Base-by-base conservation (phyloP, 2,329 filamentous ascomycete species). In the Microascus cirrosus region DNA sequence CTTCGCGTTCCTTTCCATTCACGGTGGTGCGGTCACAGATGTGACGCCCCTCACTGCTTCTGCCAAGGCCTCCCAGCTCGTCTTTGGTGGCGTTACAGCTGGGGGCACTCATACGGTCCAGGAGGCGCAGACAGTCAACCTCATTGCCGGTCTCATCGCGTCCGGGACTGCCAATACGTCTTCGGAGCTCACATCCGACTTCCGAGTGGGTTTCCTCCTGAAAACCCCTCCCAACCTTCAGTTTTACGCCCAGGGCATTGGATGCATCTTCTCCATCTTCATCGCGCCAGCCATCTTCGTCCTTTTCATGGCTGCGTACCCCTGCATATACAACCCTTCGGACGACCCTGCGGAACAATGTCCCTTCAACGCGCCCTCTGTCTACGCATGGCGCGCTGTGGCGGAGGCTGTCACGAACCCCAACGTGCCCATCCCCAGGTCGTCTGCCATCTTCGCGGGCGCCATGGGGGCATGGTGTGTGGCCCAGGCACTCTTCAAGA, bases 131-230 rank as follows among this genome's bases (percentile, higher is more conserved):
- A 74, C 76, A 55, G 77, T 87, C 70, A 88, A 88, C 72, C 70
- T 87, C 34, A 77, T 86, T 35, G 84, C 84, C 50, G 84, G 84
- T 62, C 74, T 74, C 64, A 73, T 83, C 48, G 79, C 80, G 8
- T 77, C 77, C 0, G 79, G 79, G 58, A 77, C 77, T n/a, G 80
- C 80, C 3, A 76, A 79, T 18, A 77, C 81, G 7, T 71, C 79
- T 52, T 77, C 73, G 42, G 72, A 77, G 56, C 71, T 87, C 18
- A 78, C 81, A 39, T 76, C 76, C 58, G 85, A 89, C 65, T 87
- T 87, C 77, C 78, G 84, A 36, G 83, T 84, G 48, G 85, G 84
- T 4, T 87, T 86, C 74, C 74, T 88, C 4, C 78, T 88, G 57
- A 74, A 79, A 61, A 87, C 84, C 0, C 78, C 84, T 0, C 84